Conservation (phyloP, 305 asterid species). For the Vinca major region DNA sequence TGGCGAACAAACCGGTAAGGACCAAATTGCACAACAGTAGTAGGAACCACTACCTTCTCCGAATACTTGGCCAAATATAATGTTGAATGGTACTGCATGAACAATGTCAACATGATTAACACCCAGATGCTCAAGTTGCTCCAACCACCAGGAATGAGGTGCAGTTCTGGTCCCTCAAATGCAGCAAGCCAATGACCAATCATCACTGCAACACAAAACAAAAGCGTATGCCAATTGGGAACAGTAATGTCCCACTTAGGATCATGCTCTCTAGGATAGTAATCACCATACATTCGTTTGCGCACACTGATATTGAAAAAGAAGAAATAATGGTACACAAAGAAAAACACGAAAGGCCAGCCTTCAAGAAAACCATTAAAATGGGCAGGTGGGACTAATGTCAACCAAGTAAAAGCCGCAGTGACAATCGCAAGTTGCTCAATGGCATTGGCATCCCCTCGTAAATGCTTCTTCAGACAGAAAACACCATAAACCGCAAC, state of each 20-base stretch:
- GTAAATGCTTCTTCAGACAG: constrained; percentile 44
- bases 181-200: constrained; percentile 84
- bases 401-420: constrained; percentile 79
- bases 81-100: constrained; percentile 72
- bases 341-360: constrained; percentile 89
- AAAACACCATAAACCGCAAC: constrained; percentile 50
- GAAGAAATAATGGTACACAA: constrained; percentile 77
- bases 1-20: constrained; percentile 84
- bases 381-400: constrained; percentile 84
- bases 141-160: constrained; percentile 76
- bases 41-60: constrained; percentile 87
- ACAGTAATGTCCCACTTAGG: constrained; percentile 56
- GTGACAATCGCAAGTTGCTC: constrained; percentile 69
- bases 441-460: constrained; percentile 42
- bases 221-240: constrained; percentile 59
- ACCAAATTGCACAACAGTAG: constrained; percentile 85
- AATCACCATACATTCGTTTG: constrained; percentile 70
- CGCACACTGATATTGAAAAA: constrained; percentile 62
- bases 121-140: constrained; percentile 51
- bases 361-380: constrained; percentile 96
- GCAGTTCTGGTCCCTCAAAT: constrained; percentile 73
- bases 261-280: constrained; percentile 52
- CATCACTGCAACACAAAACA: constrained; percentile 54
- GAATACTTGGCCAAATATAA: constrained; percentile 85
- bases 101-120: constrained; percentile 42